Percentiles rank a stretch among this genome's conserved stretches.
Conservation (phyloP, 192 early-diverging fungal species). For the Coemansia sp. region DNA sequence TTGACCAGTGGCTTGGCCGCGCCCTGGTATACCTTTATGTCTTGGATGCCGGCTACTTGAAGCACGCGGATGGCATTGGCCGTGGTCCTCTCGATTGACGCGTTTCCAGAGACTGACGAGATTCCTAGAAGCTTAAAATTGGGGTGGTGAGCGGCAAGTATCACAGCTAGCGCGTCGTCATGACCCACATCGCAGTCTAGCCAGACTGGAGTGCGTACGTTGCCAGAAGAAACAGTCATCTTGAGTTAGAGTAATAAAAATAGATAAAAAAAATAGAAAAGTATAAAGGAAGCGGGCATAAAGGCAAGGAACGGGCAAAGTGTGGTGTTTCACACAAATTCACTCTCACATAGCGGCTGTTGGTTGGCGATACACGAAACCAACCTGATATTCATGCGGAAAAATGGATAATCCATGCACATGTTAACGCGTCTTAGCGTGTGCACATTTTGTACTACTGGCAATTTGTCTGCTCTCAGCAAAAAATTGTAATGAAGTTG, state of each 20-base stretch:
- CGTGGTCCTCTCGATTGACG: conserved; percentile 21
- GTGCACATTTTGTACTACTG: no score
- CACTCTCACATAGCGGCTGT: not conserved
- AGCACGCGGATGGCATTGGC: conserved; percentile 28
- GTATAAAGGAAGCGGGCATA: not conserved
- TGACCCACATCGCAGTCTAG: conserved; percentile 46
- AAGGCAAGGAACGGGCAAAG: not conserved
- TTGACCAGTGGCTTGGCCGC: conserved; percentile 34
- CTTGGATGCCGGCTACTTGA: conserved; percentile 30
- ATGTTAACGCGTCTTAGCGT: not conserved
- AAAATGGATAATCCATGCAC: not conserved
- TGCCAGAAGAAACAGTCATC: not conserved
- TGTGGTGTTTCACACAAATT: not conserved
- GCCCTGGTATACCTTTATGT: conserved; percentile 29
- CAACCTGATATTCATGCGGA: not conserved
- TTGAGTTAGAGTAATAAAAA: not conserved
- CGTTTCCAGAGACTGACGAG: conserved; percentile 32
- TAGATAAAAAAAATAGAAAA: not conserved
- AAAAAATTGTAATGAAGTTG: not conserved
- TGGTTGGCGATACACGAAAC: not conserved
- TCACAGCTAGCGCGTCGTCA: conserved; percentile 41
- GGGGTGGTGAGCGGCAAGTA: conserved; percentile 38
- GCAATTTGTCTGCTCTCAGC: not conserved
- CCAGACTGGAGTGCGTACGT: conserved; percentile 24
- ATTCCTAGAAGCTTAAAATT: conserved; percentile 28